Percentiles rank a stretch among this genome's conserved stretches.
Evolutionary conservation across 2,329 filamentous ascomycete species (phyloP).

Genomic region (Monosporascus sp.): DNA sequence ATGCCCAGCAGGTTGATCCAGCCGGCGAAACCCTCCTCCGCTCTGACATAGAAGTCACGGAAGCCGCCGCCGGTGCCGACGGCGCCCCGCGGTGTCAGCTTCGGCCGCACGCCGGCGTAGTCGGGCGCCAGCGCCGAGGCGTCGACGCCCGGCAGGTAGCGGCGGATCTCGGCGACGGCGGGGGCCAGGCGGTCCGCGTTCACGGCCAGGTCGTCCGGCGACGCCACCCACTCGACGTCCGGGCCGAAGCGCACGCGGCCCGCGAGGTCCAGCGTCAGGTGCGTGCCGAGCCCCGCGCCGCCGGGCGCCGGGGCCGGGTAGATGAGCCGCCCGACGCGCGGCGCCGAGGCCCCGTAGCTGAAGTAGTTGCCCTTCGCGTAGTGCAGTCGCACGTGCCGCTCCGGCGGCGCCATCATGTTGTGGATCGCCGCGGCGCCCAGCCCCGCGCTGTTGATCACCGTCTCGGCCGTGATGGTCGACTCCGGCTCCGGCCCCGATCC

Average conservation of each 20-base stretch:
- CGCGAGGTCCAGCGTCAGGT: conserved; percentile 83
- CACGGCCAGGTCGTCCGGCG: conserved; percentile 63
- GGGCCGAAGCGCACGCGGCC: conserved; percentile 88
- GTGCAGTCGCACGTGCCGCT: conserved; percentile 55
- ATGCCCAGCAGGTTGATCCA: conserved; percentile 91
- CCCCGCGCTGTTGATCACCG: conserved; percentile 80
- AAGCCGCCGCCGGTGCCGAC: conserved; percentile 64
- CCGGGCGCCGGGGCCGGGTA: conserved; percentile 85
- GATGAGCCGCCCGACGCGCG: conserved; percentile 65
- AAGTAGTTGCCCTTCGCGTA: conserved; percentile 98
- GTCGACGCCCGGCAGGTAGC: conserved; percentile 73
- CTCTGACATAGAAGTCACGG: conserved; percentile 75
- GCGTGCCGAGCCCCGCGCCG: conserved; percentile 80
- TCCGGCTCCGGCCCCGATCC: conserved; percentile 28
- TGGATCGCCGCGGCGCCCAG: conserved; percentile 69
- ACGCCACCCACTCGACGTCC: conserved; percentile 87
- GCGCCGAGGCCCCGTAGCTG: conserved; percentile 64
- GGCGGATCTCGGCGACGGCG: conserved; percentile 68
- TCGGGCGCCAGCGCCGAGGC: conserved; percentile 63
- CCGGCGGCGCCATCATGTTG: conserved; percentile 69
- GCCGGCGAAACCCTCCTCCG: conserved; percentile 70
- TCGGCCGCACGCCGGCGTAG: conserved; percentile 89
- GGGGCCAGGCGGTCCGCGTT: conserved; percentile 56
- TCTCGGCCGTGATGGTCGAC: conserved; percentile 64
- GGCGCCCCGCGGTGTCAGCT: conserved; percentile 58